Conservation (phyloP, 2,329 filamentous ascomycete genomes). For the Diaporthe velutina region DNA sequence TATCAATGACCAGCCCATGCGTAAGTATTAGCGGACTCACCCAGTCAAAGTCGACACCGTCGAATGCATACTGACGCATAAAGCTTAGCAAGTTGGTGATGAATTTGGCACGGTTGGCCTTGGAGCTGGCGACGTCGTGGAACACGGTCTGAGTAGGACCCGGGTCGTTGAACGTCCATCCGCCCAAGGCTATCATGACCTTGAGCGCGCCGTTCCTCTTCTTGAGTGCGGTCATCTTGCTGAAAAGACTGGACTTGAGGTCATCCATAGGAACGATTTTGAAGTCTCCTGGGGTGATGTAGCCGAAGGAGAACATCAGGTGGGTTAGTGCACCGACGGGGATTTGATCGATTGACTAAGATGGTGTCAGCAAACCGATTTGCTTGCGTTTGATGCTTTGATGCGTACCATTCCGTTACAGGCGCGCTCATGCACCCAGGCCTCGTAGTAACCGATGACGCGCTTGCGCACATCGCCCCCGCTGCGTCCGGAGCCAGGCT, state of each 20-base stretch:
- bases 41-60: conserved; percentile 49
- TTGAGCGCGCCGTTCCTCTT: conserved; percentile 46
- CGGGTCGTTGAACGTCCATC: conserved; percentile 51
- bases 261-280: conserved; percentile 39
- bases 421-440: neutral
- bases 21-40: conserved; percentile 13
- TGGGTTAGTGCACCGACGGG: conserved; percentile 47
- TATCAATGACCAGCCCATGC: no score
- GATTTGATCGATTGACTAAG: conserved; percentile 36
- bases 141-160: conserved; percentile 43
- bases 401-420: neutral
- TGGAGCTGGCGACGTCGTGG: conserved; percentile 43
- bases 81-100: conserved; percentile 42
- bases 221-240: conserved; percentile 50
- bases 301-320: conserved; percentile 52
- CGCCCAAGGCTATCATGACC: conserved; percentile 55
- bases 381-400: neutral
- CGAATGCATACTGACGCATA: conserved; percentile 45
- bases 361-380: conserved; percentile 26
- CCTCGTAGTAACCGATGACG: conserved; percentile 37
- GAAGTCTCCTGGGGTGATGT: conserved; percentile 48
- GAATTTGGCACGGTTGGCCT: conserved; percentile 41
- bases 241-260: conserved; percentile 42
- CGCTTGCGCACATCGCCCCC: conserved; percentile 16
- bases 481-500: neutral